Evolutionary conservation across 768 basidiomycete species (phyloP), one percentile per base, ranked within the genome.

Genomic region (Amyloporia xantha): DNA sequence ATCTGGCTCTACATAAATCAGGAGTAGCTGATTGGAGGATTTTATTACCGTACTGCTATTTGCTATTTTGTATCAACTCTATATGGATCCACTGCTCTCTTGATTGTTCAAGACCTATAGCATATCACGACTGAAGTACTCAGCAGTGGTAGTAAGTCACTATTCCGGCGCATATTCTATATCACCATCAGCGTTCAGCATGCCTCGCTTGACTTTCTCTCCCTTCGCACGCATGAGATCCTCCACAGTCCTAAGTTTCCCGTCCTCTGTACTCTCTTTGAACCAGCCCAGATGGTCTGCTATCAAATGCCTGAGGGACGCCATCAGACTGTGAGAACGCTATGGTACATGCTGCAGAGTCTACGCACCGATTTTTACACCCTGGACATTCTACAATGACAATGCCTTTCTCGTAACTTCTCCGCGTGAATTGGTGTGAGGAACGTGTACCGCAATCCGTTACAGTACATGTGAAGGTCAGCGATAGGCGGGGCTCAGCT

Each of bases 201-300:
- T 49, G 24, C 66, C 66, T 11, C 66, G 52, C 66, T 67, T 42
- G 23, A 95, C 82, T 39, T 67, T 72, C 68, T 97, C 92, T 1
- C 95, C 95, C 46, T 82, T 85, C 0, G 76, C 81, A 27, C 70
- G 73, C 50, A 96, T 66, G 12, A 97, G 65, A 50, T 92, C 88
- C 64, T 97, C 95, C 3, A 98, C 71, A 1, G 87, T 96, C 48
- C 72, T 77, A 21, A 86, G 65, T 51, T 78, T 82, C 4, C 88
- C 89, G 4, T 80, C 80, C 52, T 81, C 67, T 4, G 86, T 91
- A 24, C 68, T 76, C 24, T 92, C 89, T 58, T 89, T 83, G 71
- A 95, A 95, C 92, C 92, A 95, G 1, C 86, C 87, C 11, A 95
- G 67, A 58, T 95, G 84, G 61, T 95, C 92, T 3, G 92, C 92